Evolutionary conservation across 2,329 filamentous ascomycete species (phyloP), one percentile per base, ranked within the genome.

Genomic region (Xylaria arbuscula): DNA sequence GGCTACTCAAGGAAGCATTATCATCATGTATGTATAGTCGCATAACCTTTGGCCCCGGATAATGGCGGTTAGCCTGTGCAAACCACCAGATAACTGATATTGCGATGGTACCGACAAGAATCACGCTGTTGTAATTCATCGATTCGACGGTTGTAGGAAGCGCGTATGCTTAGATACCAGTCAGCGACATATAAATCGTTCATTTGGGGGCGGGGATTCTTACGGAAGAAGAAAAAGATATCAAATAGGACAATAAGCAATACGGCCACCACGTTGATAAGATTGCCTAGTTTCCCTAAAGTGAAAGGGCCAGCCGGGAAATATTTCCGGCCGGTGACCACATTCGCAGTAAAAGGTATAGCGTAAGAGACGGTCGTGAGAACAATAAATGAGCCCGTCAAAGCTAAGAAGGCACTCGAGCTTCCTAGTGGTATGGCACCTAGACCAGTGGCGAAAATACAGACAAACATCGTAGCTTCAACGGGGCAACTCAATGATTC

Each of bases 221-320:
- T 73, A 85, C 83, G 87, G 79, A 89, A 89, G 74, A 86, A 88
- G 78, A 86, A 89, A 66, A 89, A 84, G n/a, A 87, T 79, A 62
- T 86, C 81, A 71, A 89, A 89, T 22, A 87, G 78, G 1, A 83
- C 73, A 63, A 89, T 88, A 62, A 88, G 84, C 48, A 84, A 72
- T 17, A 87, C 84, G 7, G 86, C 80, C 4, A 84, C 70, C 11
- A 78, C 64, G 71, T 89, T 89, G 72, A 89, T 74, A 1, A 78
- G 68, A 48, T 79, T 84, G 1, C 87, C 87, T n/a, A 82, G 75
- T 5, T 75, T 80, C 9, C 86, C 85, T 74, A 89, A 82, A 72
- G 83, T 82, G 76, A 89, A 89, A 1, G 83, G 82, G 0, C 87
- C 87, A 1, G 78, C 77, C 3, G 81, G 81, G 64, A 89, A 85